phyloP scores from a whole-genome alignment of 2,329 filamentous ascomycete species.

The Arachnopeziza araneosa region DNA sequence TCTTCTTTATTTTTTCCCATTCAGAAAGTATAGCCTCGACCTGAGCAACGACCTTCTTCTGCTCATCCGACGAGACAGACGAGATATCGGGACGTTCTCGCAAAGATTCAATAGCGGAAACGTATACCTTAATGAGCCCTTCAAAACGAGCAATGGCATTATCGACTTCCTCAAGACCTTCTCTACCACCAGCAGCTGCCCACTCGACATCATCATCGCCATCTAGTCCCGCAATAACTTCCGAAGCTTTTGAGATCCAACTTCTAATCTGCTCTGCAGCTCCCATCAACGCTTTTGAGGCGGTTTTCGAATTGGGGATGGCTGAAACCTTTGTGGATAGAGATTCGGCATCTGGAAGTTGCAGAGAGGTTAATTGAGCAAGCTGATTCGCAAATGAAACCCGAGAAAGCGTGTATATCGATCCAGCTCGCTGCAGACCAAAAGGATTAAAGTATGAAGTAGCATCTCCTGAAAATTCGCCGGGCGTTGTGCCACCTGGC shows the following conservation, averaged over 20 bases:
- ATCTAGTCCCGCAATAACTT: slow-evolving; percentile 83
- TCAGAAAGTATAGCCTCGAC: slow-evolving; percentile 84
- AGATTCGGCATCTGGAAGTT: slow-evolving; percentile 78
- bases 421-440: slow-evolving; percentile 65
- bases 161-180: slow-evolving; percentile 69
- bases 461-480: slow-evolving; percentile 24
- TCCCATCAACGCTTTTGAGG: slow-evolving; percentile 74
- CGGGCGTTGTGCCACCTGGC: slow-evolving; percentile 33
- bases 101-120: slow-evolving; percentile 87
- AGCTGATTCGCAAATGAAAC: slow-evolving; percentile 92
- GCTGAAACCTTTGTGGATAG: slow-evolving; percentile 78
- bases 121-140: slow-evolving; percentile 84
- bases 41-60: slow-evolving; percentile 71
- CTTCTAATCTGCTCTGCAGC: slow-evolving; percentile 87
- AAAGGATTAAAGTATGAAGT: slow-evolving; percentile 60
- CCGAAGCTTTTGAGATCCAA: slow-evolving; percentile 89
- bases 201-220: slow-evolving; percentile 97
- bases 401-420: slow-evolving; percentile 88
- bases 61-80: slow-evolving; percentile 62
- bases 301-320: slow-evolving; percentile 79
- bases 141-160: slow-evolving; percentile 79
- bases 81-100: slow-evolving; percentile 73
- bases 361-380: slow-evolving; percentile 83
- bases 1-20: slow-evolving; percentile 76
- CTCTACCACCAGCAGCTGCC: slow-evolving; percentile 81